A percentile compares a stretch with the other conserved stretches of the same genome.
phyloP scores from a whole-genome alignment of 345 rosid genomes.

The Tarenaya hassleriana region DNA sequence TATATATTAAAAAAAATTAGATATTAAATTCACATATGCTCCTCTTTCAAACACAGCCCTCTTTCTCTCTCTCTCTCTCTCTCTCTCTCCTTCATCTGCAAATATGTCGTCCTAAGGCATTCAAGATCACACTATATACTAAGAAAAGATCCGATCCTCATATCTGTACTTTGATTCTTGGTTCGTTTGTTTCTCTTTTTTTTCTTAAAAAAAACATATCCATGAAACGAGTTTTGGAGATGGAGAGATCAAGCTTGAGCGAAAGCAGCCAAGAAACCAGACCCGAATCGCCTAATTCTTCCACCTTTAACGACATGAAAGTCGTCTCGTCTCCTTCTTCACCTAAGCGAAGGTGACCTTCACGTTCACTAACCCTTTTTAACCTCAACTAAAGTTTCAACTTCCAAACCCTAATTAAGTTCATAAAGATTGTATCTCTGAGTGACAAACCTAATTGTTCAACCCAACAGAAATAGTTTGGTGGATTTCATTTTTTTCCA shows the following conservation, averaged over 20 bases:
- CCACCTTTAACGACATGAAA: slow-evolving; percentile 41
- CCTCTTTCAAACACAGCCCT: slow-evolving; percentile 27
- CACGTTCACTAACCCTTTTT: too few relatives aligned
- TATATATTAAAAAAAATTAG: slow-evolving; percentile 10
- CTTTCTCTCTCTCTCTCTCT: slow-evolving; percentile 14
- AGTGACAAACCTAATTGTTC: too few relatives aligned
- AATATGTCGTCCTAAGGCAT: neutral
- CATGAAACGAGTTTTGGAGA: slow-evolving; percentile 27
- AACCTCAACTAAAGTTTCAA: too few relatives aligned
- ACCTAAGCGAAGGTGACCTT: slow-evolving; percentile 72
- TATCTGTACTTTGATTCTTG: too few relatives aligned
- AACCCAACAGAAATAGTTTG: too few relatives aligned
- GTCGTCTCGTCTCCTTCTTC: slow-evolving; percentile 38
- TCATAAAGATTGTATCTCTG: too few relatives aligned
- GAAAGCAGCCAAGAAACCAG: slow-evolving; percentile 48
- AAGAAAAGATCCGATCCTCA: too few relatives aligned
- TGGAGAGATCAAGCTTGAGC: slow-evolving; percentile 33
- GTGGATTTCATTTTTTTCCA: too few relatives aligned
- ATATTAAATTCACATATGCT: slow-evolving; percentile 42
- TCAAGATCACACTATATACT: too few relatives aligned
- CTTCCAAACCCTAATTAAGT: too few relatives aligned
- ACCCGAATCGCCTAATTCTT: slow-evolving; percentile 52
- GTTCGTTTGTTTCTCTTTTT: too few relatives aligned
- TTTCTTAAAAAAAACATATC: too few relatives aligned
- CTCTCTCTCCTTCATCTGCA: neutral